A percentile compares a stretch with the other conserved stretches of the same genome.
Conservation (phyloP, 331 rosid genomes). For the Quercus lobata region DNA sequence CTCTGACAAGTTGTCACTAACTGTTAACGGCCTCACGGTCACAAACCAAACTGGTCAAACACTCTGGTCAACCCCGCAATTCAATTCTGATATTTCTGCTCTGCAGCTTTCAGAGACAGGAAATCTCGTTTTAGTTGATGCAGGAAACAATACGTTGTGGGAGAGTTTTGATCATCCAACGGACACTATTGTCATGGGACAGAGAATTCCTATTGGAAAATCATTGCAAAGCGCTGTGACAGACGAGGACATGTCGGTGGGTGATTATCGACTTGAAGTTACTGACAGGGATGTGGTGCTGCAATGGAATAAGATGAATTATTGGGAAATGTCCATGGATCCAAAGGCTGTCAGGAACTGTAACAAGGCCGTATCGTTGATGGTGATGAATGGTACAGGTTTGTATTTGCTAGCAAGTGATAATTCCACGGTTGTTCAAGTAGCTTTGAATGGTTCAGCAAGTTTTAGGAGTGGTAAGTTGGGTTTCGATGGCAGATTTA, state of each 20-base stretch:
- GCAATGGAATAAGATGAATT: too few relatives aligned
- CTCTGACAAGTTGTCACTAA: constrained; percentile 45
- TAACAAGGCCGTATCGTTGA: constrained; percentile 32
- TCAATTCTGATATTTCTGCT: constrained; percentile 36
- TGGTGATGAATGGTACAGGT: constrained; percentile 34
- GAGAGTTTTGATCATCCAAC: constrained; percentile 80
- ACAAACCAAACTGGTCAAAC: constrained; percentile 21
- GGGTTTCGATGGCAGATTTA: constrained; percentile 51
- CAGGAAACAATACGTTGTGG: constrained; percentile 66
- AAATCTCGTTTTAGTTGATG: constrained; percentile 65
- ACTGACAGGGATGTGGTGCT: constrained; percentile 37
- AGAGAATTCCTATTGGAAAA: constrained; percentile 45
- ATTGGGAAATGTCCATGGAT: constrained; percentile 73
- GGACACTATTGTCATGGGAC: constrained; percentile 76
- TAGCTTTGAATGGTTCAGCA: too few relatives aligned
- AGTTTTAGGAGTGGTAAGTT: constrained; percentile 49
- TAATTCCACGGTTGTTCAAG: too few relatives aligned
- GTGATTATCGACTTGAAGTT: constrained; percentile 40
- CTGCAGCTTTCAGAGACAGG: constrained; percentile 63
- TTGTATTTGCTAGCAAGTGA: too few relatives aligned
- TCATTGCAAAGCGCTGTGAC: constrained; percentile 42
- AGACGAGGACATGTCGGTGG: constrained; percentile 41
- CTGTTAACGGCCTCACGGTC: constrained; percentile 42
- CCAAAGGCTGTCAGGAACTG: constrained; percentile 35
- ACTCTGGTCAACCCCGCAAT: constrained; percentile 69